A percentile compares a stretch with the other conserved stretches of the same genome.
phyloP scores from a whole-genome alignment of 129 eudicot genomes.

The Tagetes erecta region DNA sequence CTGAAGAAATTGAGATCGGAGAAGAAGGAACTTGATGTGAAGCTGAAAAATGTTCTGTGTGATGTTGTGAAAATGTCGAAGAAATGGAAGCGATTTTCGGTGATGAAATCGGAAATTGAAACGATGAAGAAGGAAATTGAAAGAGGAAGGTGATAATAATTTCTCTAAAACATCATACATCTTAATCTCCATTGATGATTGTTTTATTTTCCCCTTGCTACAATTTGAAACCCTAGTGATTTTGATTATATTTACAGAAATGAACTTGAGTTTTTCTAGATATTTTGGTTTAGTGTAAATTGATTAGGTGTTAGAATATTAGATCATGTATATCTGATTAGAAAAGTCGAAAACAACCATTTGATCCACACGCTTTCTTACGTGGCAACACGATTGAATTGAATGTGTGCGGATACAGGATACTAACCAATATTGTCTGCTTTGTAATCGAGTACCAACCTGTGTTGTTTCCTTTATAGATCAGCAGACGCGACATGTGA shows the following conservation, averaged over 20 bases:
- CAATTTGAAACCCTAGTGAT: conserved; percentile 15
- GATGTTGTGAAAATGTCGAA: conserved; percentile 31
- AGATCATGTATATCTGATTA: neutral
- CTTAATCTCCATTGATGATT: too few relatives aligned
- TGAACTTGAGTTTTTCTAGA: neutral
- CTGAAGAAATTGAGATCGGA: conserved; percentile 49
- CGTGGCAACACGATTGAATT: neutral
- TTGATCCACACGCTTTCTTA: neutral
- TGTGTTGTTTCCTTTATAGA: too few relatives aligned
- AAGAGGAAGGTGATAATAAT: conserved; percentile 60
- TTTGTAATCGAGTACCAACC: neutral
- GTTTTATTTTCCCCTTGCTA: neutral
- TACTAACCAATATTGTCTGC: neutral
- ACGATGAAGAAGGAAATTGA: conserved; percentile 53
- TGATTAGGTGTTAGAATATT: neutral
- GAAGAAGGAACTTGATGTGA: conserved; percentile 47
- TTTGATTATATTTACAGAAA: neutral
- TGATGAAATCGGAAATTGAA: conserved; percentile 52
- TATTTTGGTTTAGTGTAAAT: neutral
- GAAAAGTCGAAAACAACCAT: neutral
- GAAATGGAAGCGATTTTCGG: conserved; percentile 29
- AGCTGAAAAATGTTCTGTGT: conserved; percentile 35
- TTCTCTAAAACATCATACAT: neutral
- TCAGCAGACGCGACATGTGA: too few relatives aligned
- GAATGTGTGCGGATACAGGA: too few relatives aligned